Conservation (phyloP, 1,139 yeast genomes). For the Hyphopichia burtonii region DNA sequence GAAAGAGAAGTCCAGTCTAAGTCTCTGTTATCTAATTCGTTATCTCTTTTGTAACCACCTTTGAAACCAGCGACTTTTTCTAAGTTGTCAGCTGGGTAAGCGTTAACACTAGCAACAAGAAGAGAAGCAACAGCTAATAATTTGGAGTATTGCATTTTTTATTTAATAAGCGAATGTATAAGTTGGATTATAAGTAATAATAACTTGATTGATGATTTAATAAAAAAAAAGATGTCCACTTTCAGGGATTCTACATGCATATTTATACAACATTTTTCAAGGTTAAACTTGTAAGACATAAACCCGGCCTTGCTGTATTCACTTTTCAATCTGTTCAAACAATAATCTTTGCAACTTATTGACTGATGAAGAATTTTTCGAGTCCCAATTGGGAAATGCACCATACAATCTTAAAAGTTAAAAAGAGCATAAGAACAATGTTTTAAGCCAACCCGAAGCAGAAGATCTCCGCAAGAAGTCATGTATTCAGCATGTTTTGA, state of each 20-base stretch:
- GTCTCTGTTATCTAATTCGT: not conserved
- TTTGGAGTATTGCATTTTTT: slow-evolving; percentile 1
- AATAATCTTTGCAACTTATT: too few relatives aligned
- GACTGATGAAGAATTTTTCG: too few relatives aligned
- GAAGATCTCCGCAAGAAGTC: too few relatives aligned
- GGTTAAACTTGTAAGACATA: not conserved
- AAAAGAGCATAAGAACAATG: too few relatives aligned
- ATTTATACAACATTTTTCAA: not conserved
- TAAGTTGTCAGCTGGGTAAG: not conserved
- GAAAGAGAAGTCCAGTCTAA: not conserved
- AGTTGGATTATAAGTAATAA: not conserved
- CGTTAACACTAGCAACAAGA: not conserved
- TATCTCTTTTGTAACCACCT: not conserved
- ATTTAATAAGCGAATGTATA: not conserved
- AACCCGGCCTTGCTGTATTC: too few relatives aligned
- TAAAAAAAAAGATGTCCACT: not conserved
- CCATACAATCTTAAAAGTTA: too few relatives aligned
- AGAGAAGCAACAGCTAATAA: slow-evolving; percentile 1
- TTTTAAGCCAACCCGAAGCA: too few relatives aligned
- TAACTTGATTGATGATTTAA: not conserved
- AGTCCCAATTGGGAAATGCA: too few relatives aligned
- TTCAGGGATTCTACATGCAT: not conserved
- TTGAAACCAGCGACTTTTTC: not conserved
- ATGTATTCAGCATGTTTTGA: too few relatives aligned
- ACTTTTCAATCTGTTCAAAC: too few relatives aligned